Percentiles rank a stretch among this genome's conserved stretches.
phyloP scores from a whole-genome alignment of 2,329 filamentous ascomycete species.

The Diatrype stigma region DNA sequence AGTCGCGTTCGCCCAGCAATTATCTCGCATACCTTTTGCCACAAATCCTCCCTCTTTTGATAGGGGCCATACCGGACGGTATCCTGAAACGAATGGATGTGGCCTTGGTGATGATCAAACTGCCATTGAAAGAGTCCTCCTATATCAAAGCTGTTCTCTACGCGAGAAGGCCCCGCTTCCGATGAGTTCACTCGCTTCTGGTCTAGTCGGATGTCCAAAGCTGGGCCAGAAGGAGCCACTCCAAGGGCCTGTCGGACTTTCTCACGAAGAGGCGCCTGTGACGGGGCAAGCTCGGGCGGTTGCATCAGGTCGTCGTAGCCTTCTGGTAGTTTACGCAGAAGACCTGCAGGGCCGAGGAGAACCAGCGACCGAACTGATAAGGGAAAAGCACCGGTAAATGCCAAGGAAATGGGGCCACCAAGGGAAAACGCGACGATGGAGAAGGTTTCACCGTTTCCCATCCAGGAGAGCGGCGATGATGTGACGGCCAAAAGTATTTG shows the following conservation, averaged over 20 bases:
- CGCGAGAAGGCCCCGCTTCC: slow-evolving; percentile 8
- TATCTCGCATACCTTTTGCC: slow-evolving; percentile 16
- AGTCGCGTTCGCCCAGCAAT: slow-evolving; percentile 15
- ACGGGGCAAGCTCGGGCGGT: slow-evolving; percentile 13
- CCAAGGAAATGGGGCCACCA: slow-evolving; percentile 15
- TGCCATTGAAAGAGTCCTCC: slow-evolving; percentile 18
- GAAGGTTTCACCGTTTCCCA: slow-evolving; percentile 9
- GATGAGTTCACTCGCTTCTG: slow-evolving; percentile 3
- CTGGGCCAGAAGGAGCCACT: slow-evolving; percentile 9
- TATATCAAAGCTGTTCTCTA: slow-evolving; percentile 17
- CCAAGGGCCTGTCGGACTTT: slow-evolving; percentile 17
- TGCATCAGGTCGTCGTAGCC: slow-evolving; percentile 18
- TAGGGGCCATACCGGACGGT: slow-evolving; percentile 16
- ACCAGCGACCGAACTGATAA: slow-evolving; percentile 10
- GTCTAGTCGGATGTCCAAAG: slow-evolving; percentile 7
- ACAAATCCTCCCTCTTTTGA: slow-evolving; percentile 11
- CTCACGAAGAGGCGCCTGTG: slow-evolving; percentile 13
- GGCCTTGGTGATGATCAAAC: slow-evolving; percentile 19
- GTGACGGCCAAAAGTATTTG: slow-evolving; percentile 13
- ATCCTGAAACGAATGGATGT: slow-evolving; percentile 19
- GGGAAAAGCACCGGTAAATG: slow-evolving; percentile 13
- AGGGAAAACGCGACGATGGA: slow-evolving; percentile 18
- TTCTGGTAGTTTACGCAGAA: slow-evolving; percentile 15
- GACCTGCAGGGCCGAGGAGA: slow-evolving; percentile 16
- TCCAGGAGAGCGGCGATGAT: slow-evolving; percentile 16